These are phyloP conservation scores for Acanthamoeba healyi DNA, from an alignment of 208 protist species.

Conservation along the genomic window DNA sequence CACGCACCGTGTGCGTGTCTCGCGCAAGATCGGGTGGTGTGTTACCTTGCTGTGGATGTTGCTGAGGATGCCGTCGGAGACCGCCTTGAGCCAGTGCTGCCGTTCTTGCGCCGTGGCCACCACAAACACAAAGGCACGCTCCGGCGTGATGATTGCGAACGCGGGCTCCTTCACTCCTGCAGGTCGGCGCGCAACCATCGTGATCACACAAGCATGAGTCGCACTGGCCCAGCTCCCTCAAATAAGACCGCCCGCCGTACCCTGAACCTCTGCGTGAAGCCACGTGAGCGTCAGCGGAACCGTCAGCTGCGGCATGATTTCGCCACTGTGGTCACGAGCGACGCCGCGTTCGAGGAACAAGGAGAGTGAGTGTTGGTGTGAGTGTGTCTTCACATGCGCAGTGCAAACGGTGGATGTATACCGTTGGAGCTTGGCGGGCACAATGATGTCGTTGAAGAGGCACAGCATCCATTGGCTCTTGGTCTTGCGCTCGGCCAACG, in stretches of 20 bases:
- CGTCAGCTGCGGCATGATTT: not conserved
- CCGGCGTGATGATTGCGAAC: constrained; percentile 1
- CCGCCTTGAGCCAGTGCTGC: constrained; percentile 6
- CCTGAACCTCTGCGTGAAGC: constrained; percentile 3
- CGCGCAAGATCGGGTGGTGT: too few relatives aligned
- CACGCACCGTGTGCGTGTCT: too few relatives aligned
- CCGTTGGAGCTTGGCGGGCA: constrained; percentile 36
- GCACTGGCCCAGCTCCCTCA: too few relatives aligned
- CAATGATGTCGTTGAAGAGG: constrained; percentile 59
- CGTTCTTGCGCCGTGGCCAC: not conserved
- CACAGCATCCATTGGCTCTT: constrained; percentile 20
- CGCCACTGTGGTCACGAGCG: too few relatives aligned
- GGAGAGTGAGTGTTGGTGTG: too few relatives aligned
- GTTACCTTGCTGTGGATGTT: not conserved
- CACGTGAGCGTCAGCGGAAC: constrained; percentile 30
- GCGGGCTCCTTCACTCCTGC: constrained; percentile 22
- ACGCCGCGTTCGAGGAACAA: not conserved
- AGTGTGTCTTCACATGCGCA: too few relatives aligned
- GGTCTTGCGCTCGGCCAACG: not conserved
- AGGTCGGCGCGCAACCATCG: too few relatives aligned
- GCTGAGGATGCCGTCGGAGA: not conserved
- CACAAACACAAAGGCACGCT: constrained; percentile 17
- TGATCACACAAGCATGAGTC: too few relatives aligned
- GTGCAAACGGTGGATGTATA: not conserved
- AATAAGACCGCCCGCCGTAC: too few relatives aligned